Percentiles rank a stretch among this genome's conserved stretches.
phyloP scores from a whole-genome alignment of 1,284 basidiomycete genomes.

The Boletus semigastroideus region DNA sequence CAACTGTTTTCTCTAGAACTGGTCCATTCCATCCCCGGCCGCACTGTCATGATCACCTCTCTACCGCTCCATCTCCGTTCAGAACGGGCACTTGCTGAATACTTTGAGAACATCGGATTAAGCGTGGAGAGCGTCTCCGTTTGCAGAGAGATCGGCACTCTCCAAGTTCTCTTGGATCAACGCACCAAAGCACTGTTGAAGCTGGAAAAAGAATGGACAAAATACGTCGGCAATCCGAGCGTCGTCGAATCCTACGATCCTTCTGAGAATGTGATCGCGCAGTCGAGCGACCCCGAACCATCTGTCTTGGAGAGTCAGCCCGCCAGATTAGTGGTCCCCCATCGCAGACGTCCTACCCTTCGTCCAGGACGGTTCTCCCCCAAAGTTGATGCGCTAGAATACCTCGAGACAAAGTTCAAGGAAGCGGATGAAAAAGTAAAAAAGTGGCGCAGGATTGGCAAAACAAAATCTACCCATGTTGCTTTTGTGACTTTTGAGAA shows the following conservation, averaged over 20 bases:
- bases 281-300: conserved; percentile 47
- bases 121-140: conserved; percentile 90
- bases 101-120: conserved; percentile 85
- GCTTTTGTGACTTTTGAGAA: conserved; percentile 98
- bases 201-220: conserved; percentile 84
- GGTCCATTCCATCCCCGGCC: conserved; percentile 90
- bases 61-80: conserved; percentile 82
- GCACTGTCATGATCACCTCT: conserved; percentile 87
- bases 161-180: conserved; percentile 73
- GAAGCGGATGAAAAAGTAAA: conserved; percentile 81
- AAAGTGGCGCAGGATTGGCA: conserved; percentile 60
- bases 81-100: conserved; percentile 85
- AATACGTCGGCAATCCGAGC: conserved; percentile 92
- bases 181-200: conserved; percentile 77
- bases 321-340: conserved; percentile 66
- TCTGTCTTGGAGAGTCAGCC: conserved; percentile 48
- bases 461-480: conserved; percentile 76
- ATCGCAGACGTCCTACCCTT: conserved; percentile 68
- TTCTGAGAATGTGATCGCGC: conserved; percentile 49
- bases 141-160: conserved; percentile 75
- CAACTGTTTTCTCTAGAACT: conserved; percentile 94
- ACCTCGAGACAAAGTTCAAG: conserved; percentile 75
- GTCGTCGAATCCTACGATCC: conserved; percentile 72
- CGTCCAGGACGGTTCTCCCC: conserved; percentile 64
- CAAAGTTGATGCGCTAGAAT: conserved; percentile 84